These are phyloP conservation scores for Fennellomyces sp. DNA, from an alignment of 371 early-diverging fungal genomes.

Conservation along the genomic window DNA sequence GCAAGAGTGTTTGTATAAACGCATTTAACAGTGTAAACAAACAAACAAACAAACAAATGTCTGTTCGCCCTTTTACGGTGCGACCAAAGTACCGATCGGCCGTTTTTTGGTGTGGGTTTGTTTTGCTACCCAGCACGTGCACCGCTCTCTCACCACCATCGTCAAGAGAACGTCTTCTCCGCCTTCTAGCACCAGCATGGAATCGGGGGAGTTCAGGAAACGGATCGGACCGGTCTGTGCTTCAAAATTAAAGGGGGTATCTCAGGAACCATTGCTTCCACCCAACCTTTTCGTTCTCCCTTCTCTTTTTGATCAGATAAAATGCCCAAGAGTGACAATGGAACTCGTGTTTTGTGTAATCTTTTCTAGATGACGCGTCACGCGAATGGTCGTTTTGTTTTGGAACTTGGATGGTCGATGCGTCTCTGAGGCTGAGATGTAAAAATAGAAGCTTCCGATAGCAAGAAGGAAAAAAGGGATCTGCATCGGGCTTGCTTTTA, in stretches of 20 bases:
- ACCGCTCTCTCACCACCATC: neutral
- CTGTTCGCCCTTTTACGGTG: neutral
- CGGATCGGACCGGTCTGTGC: slow-evolving; percentile 4
- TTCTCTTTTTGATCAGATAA: slow-evolving; percentile 1
- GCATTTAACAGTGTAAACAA: too few relatives aligned
- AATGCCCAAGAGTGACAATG: neutral
- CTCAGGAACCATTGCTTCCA: neutral
- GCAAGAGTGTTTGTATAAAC: too few relatives aligned
- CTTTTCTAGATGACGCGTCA: neutral
- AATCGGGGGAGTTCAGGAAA: neutral
- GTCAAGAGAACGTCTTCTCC: neutral
- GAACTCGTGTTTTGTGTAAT: neutral
- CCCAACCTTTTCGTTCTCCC: neutral
- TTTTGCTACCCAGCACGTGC: neutral
- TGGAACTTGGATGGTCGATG: too few relatives aligned
- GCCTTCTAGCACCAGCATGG: too few relatives aligned
- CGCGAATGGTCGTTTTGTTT: neutral
- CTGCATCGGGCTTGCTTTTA: neutral
- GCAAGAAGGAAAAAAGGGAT: neutral
- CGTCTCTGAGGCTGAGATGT: neutral
- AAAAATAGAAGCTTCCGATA: neutral
- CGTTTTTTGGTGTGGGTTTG: slow-evolving; percentile 5
- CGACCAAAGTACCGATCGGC: neutral
- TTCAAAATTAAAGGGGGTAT: neutral
- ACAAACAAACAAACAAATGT: too few relatives aligned